These are phyloP conservation scores for Chrysoporthe deuterocubensis DNA, from an alignment of 2,329 filamentous ascomycete species.

Conservation along the genomic window DNA sequence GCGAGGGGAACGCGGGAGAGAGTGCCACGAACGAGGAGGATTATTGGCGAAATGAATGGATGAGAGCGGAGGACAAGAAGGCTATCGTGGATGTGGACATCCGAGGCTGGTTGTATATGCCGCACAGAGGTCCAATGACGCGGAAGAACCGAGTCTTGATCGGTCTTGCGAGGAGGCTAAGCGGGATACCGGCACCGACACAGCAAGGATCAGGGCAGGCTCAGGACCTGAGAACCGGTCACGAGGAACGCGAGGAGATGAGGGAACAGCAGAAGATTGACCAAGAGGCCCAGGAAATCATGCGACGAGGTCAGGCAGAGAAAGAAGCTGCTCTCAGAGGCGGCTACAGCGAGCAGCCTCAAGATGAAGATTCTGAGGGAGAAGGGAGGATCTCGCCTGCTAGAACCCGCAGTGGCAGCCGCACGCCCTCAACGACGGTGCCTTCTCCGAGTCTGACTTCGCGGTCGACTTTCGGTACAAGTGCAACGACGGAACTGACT, in stretches of 20 bases:
- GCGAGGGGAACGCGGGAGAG: conserved; percentile 25
- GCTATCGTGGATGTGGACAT: conserved; percentile 94
- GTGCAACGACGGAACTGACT: conserved; percentile 60
- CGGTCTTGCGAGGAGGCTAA: conserved; percentile 83
- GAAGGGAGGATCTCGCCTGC: conserved; percentile 33
- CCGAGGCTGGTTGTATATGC: conserved; percentile 91
- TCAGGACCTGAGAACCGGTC: conserved; percentile 33
- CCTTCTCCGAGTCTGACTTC: conserved; percentile 48
- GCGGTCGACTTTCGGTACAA: conserved; percentile 41
- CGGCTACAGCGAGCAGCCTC: conserved; percentile 71
- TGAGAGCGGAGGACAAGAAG: conserved; percentile 77
- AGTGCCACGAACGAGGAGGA: conserved; percentile 64
- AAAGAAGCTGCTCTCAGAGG: conserved; percentile 72
- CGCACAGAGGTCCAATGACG: conserved; percentile 81
- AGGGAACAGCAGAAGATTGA: conserved; percentile 69
- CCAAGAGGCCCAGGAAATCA: conserved; percentile 76
- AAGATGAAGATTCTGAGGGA: conserved; percentile 48
- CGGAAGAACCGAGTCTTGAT: conserved; percentile 86
- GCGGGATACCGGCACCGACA: conserved; percentile 77
- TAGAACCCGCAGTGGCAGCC: conserved; percentile 38
- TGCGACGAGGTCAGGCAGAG: conserved; percentile 72
- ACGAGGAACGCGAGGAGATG: conserved; percentile 52
- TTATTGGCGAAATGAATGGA: conserved; percentile 80
- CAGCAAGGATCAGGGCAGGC: conserved; percentile 40
- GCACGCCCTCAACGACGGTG: conserved; percentile 45